phyloP scores from a whole-genome alignment of 1,139 yeast genomes.

The Torulaspora pretoriensis region DNA sequence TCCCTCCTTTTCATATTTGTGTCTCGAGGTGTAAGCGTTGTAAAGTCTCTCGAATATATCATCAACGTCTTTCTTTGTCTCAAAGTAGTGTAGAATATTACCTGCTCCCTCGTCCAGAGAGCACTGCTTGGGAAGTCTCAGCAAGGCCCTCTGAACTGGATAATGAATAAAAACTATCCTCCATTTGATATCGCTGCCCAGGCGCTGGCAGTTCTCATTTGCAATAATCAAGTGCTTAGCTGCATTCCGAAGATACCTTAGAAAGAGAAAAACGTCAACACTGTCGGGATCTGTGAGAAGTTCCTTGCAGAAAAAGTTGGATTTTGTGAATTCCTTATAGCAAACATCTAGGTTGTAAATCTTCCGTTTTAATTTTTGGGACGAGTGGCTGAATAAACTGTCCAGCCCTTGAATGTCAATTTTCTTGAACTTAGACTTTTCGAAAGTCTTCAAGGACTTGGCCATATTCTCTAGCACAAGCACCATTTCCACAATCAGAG shows the following conservation, averaged over 20 bases:
- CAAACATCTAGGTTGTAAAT: slow-evolving; percentile 36
- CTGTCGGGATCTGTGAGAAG: slow-evolving; percentile 36
- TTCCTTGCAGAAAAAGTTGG: slow-evolving; percentile 37
- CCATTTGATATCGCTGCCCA: slow-evolving; percentile 34
- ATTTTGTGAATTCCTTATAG: slow-evolving; percentile 37
- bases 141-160: slow-evolving; percentile 41
- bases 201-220: slow-evolving; percentile 15
- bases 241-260: slow-evolving; percentile 39
- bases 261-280: slow-evolving; percentile 37
- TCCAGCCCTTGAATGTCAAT: slow-evolving; percentile 8
- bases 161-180: slow-evolving; percentile 39
- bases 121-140: slow-evolving; percentile 42
- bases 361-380: slow-evolving; percentile 24
- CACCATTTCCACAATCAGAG: slow-evolving; percentile 35
- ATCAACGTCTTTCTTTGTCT: slow-evolving; percentile 45
- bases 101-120: slow-evolving; percentile 47
- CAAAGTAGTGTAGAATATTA: slow-evolving; percentile 42
- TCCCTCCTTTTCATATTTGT: slow-evolving; percentile 16
- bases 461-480: slow-evolving; percentile 29
- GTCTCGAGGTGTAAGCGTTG: slow-evolving; percentile 42
- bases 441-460: slow-evolving; percentile 17
- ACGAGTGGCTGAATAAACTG: slow-evolving; percentile 16
- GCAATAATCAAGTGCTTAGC: slow-evolving; percentile 35
- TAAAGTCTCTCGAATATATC: slow-evolving; percentile 45
- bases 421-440: slow-evolving; percentile 8